Conservation (phyloP, 306 rosid genomes). For the Oxytropis ochrocephala region DNA sequence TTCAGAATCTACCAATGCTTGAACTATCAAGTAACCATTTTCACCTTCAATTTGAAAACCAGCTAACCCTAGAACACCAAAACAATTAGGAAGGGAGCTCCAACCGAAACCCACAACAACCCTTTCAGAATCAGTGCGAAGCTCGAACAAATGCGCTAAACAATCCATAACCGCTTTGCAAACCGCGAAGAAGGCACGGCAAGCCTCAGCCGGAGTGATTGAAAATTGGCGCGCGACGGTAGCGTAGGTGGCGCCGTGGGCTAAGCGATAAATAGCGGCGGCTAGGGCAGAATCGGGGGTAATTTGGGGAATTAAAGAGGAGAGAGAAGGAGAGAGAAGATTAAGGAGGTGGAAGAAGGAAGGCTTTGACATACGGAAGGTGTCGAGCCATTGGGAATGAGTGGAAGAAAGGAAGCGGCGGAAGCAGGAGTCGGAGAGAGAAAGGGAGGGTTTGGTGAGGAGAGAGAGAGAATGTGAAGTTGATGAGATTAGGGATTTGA, state of each 20-base stretch:
- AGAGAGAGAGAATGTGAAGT: constrained; percentile 32
- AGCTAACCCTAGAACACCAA: constrained; percentile 62
- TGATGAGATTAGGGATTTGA: constrained; percentile 47
- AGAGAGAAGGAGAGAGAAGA: constrained; percentile 31
- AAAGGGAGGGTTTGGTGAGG: not conserved
- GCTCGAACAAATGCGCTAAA: constrained; percentile 53
- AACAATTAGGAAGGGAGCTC: constrained; percentile 68
- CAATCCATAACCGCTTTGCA: constrained; percentile 44
- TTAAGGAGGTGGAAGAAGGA: constrained; percentile 58
- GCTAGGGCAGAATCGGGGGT: constrained; percentile 50
- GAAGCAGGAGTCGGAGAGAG: constrained; percentile 50
- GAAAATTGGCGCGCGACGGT: constrained; percentile 55
- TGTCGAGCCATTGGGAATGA: constrained; percentile 46
- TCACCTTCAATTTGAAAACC: constrained; percentile 37
- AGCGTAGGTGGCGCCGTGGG: constrained; percentile 60
- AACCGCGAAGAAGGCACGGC: constrained; percentile 51
- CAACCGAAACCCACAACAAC: constrained; percentile 51
- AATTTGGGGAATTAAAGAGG: constrained; percentile 28
- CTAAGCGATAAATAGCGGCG: constrained; percentile 62
- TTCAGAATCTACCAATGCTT: constrained; percentile 70
- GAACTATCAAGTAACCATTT: constrained; percentile 46
- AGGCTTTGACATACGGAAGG: constrained; percentile 60
- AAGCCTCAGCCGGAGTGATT: constrained; percentile 40
- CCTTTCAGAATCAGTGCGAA: constrained; percentile 39
- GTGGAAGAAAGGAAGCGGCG: constrained; percentile 47